Evolutionary conservation across 106 monocot genomes (phyloP).

Genomic region (Acanthochlamys bracteata): DNA sequence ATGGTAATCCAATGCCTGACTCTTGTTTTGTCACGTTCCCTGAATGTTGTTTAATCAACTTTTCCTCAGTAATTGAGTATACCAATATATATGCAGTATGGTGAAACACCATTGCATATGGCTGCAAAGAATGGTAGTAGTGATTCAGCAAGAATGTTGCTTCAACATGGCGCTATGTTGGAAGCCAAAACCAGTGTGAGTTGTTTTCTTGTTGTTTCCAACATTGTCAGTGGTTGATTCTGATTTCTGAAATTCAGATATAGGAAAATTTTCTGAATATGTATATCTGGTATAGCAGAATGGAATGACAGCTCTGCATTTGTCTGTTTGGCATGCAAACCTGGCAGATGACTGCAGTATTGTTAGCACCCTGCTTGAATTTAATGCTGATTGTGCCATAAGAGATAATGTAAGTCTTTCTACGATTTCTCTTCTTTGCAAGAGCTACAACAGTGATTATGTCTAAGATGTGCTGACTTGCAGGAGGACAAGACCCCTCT

Average conservation of each 20-base stretch:
- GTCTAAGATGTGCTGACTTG: too few relatives aligned
- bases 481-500: constrained; percentile 75
- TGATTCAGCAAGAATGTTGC: constrained; percentile 49
- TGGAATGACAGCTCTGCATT: constrained; percentile 93
- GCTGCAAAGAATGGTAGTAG: constrained; percentile 81
- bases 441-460: too few relatives aligned
- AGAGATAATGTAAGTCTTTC: constrained; percentile 55
- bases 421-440: too few relatives aligned
- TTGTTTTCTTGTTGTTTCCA: background rate
- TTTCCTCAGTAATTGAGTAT: background rate
- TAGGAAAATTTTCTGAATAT: too few relatives aligned
- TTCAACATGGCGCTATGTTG: constrained; percentile 51
- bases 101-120: constrained; percentile 94
- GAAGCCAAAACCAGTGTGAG: constrained; percentile 79
- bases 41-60: too few relatives aligned
- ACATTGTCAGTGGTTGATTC: background rate
- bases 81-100: constrained; percentile 50
- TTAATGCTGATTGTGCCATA: constrained; percentile 62
- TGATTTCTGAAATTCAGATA: background rate
- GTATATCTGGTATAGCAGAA: constrained; percentile 41
- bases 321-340: constrained; percentile 88
- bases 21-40: too few relatives aligned
- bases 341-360: constrained; percentile 38
- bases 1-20: constrained; percentile 59
- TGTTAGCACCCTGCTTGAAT: constrained; percentile 54